phyloP scores from a whole-genome alignment of 441 rosid genomes.

The Corymbia citriodora region DNA sequence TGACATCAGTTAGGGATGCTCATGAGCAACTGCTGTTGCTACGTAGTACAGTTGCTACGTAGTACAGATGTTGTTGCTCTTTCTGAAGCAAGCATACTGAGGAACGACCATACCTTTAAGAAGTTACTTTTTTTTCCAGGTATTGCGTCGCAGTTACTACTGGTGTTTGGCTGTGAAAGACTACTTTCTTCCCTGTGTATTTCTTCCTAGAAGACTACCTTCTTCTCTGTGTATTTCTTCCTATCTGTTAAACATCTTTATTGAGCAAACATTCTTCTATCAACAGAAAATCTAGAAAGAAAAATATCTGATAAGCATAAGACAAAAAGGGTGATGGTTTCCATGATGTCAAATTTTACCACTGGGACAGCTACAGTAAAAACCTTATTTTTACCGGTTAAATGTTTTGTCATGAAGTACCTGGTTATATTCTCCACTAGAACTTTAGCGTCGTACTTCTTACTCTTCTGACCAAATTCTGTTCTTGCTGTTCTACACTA shows the following conservation, averaged over 20 bases:
- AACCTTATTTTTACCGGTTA: neutral
- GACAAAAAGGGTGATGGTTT: neutral
- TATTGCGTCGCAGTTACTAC: neutral
- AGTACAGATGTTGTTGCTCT: neutral
- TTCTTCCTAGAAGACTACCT: neutral
- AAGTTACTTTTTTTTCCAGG: neutral
- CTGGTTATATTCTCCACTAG: neutral
- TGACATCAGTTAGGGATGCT: neutral
- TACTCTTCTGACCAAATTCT: neutral
- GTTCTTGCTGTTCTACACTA: neutral
- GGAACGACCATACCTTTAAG: neutral
- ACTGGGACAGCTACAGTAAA: neutral
- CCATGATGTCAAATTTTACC: neutral
- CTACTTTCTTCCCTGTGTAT: neutral
- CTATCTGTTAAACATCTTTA: neutral
- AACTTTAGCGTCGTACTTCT: neutral
- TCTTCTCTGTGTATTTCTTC: neutral
- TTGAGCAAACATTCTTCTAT: neutral
- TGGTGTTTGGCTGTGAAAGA: neutral
- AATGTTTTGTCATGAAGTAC: neutral
- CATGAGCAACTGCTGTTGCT: neutral
- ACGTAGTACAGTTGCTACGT: neutral
- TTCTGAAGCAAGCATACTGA: neutral
- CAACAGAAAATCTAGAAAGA: neutral
- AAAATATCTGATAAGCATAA: neutral